Conservation (phyloP, 495 filamentous ascomycete genomes). For the Chaetomidium leptoderma region DNA sequence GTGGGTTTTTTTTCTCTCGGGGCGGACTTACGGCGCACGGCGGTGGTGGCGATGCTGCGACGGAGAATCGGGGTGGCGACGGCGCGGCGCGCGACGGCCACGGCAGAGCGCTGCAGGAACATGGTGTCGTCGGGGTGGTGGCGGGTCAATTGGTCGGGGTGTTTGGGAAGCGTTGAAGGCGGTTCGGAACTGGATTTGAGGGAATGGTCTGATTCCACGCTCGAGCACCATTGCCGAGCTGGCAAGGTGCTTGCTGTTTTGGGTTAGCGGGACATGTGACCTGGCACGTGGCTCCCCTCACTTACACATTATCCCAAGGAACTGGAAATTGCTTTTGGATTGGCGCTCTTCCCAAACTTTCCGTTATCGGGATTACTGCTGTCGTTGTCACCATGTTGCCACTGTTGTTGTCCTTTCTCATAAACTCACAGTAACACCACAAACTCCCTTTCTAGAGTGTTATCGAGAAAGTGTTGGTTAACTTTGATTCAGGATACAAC, state of each 20-base stretch:
- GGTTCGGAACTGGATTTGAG: conserved; percentile 11
- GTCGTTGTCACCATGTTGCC: no score
- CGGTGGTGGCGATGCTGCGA: conserved; percentile 55
- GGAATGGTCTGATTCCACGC: conserved; percentile 34
- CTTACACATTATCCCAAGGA: background rate
- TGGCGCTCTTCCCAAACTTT: no score
- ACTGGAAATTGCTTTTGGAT: no score
- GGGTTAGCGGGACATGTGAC: conserved; percentile 24
- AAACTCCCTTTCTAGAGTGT: no score
- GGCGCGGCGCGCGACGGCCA: conserved; percentile 67
- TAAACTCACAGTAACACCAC: no score
- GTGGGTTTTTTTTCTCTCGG: background rate
- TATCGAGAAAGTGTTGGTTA: no score
- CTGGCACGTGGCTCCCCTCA: conserved; percentile 19
- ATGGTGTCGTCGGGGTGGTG: conserved; percentile 40
- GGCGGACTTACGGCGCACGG: conserved; percentile 56
- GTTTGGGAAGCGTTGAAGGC: conserved; percentile 15
- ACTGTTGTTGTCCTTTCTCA: no score
- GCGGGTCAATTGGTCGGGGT: conserved; percentile 18
- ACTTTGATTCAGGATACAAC: no score
- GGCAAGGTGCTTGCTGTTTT: conserved; percentile 20
- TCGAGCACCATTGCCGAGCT: conserved; percentile 21
- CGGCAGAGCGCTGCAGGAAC: conserved; percentile 78
- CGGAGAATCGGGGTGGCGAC: conserved; percentile 55
- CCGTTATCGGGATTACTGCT: no score